Base-by-base conservation (phyloP, 1,139 yeast genomes). In the Candida tropicalis region DNA sequence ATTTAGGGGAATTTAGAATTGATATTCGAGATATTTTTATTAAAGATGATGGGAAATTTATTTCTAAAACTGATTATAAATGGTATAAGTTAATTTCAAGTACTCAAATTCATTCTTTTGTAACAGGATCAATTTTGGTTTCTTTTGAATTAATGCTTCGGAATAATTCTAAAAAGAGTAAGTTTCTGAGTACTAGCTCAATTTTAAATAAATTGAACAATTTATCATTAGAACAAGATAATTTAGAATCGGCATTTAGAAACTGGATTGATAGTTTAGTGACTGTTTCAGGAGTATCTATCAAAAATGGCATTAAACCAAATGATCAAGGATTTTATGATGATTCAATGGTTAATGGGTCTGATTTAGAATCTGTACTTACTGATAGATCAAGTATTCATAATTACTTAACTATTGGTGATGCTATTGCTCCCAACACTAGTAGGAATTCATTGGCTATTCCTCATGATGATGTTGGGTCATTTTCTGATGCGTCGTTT, bases 111-210 rank as follows among this genome's bases (percentile, higher is more conserved):
- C 75, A 74, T 35, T 63, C 77, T 8, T 80, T 69, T 56, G 79
- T 81, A 9, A 77, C 84, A 0, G 90, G 90, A 0, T 75, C 82
- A 0, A 49, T 84, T 4, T 65, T 71, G 33, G 53, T 81, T n/a
- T 71, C 75, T 23, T 77, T 83, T 50, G 75, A 76, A 42, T 56
- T 82, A 39, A 57, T 62, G n/a, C 58, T 68, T 7, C 63, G 55
- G 40, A 47, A 45, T 37, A 51, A 49, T 37, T 51, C 48, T 40
- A 23, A 13, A 12, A 16, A 38, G 24, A 12, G 24, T 3, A 41
- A 28, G n/a, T 33, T 33, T 22, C 36, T 22, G 36, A 31, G 33
- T 16, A 15, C 35, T 16, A 20, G 13, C 3, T 20, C 29, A 15
- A 25, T 26, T 12, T 15, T 9, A 9, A 24, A 15, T 3, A 32